These are phyloP conservation scores for Fusarium sp. DNA, from an alignment of 2,329 filamentous ascomycete species.

Conservation along the genomic window DNA sequence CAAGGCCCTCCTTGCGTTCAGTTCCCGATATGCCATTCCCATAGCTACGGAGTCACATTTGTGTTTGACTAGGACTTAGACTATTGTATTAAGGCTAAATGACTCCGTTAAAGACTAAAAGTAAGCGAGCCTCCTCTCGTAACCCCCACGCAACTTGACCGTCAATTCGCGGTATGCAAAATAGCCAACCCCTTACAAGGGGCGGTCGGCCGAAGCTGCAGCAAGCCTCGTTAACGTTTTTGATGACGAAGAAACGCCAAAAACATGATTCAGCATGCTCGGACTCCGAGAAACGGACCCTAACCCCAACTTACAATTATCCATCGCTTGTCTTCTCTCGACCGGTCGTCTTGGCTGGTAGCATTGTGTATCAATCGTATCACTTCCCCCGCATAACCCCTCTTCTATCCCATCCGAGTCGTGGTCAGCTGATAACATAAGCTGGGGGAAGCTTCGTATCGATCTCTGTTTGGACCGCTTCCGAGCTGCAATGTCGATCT, in stretches of 20 bases:
- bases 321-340: no score
- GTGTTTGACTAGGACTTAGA: background rate
- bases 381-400: background rate
- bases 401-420: background rate
- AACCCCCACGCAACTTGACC: background rate
- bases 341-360: background rate
- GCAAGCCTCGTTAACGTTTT: background rate
- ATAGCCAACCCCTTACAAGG: background rate
- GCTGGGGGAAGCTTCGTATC: background rate
- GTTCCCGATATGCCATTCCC: background rate
- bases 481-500: constrained; percentile 1
- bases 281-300: background rate
- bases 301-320: background rate
- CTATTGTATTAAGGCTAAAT: background rate
- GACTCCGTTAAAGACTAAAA: background rate
- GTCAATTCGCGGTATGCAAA: background rate
- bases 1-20: background rate
- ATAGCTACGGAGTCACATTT: background rate
- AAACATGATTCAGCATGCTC: background rate
- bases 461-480: constrained; percentile 1
- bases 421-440: background rate
- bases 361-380: background rate
- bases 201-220: background rate
- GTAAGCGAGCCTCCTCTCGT: background rate
- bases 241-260: background rate